Conservation (phyloP, 2,329 filamentous ascomycete species). For the Rhynchosporium graminicola region DNA sequence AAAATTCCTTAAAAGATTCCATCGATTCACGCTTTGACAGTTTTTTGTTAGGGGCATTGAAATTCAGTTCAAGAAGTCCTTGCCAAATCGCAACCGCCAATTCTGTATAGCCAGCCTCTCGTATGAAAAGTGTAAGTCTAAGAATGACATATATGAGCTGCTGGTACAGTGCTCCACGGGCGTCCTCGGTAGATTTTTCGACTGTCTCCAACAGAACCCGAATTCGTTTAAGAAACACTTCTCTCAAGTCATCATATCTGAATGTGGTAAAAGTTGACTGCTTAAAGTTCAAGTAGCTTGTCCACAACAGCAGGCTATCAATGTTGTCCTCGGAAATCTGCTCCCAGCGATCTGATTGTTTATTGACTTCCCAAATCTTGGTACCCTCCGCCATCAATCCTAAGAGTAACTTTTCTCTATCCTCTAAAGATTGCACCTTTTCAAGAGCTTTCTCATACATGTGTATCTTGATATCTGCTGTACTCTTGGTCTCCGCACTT, state of each 20-base stretch:
- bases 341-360: constrained; percentile 65
- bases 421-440: constrained; percentile 49
- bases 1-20: constrained; percentile 68
- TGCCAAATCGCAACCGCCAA: constrained; percentile 82
- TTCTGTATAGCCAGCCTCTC: constrained; percentile 77
- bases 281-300: constrained; percentile 68
- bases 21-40: constrained; percentile 25
- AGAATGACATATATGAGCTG: constrained; percentile 70
- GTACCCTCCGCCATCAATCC: constrained; percentile 72
- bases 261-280: constrained; percentile 69
- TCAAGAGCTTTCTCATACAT: constrained; percentile 77
- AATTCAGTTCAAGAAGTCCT: constrained; percentile 70
- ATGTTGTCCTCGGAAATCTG: constrained; percentile 57
- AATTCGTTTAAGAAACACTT: constrained; percentile 60
- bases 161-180: constrained; percentile 36
- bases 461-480: constrained; percentile 77
- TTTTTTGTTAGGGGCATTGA: constrained; percentile 54
- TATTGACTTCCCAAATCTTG: constrained; percentile 70
- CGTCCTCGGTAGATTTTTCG: constrained; percentile 3
- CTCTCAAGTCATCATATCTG: constrained; percentile 65
- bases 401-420: constrained; percentile 62
- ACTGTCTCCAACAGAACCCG: constrained; percentile 43
- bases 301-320: constrained; percentile 68
- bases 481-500: constrained; percentile 63
- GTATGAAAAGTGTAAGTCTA: constrained; percentile 70